A percentile compares a stretch with the other conserved stretches of the same genome.
These are phyloP conservation scores for Crithidia mellificae DNA, from an alignment of 208 protist genomes.

Conservation along the genomic window DNA sequence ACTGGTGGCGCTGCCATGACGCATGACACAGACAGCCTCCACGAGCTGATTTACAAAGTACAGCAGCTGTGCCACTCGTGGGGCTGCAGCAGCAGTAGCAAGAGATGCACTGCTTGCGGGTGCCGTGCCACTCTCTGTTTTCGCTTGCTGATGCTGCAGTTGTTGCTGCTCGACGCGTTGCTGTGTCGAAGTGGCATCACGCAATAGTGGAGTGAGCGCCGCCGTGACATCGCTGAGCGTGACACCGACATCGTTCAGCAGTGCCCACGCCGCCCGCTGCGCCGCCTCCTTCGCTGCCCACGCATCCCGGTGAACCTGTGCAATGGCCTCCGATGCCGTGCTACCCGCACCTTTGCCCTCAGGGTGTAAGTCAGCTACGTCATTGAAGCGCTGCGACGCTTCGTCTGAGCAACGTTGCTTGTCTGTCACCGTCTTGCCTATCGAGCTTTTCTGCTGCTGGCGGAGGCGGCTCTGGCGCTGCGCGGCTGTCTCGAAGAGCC, in stretches of 20 bases:
- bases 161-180: conserved; percentile 2
- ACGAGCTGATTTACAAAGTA: conserved; percentile 26
- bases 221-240: conserved; percentile 12
- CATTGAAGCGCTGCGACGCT: no score
- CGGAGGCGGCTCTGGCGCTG: conserved; percentile 18
- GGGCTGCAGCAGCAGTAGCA: no score
- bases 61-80: conserved; percentile 12
- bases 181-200: background rate
- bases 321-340: no score
- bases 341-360: no score
- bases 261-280: conserved; percentile 11
- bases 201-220: conserved; percentile 8
- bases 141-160: background rate
- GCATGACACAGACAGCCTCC: conserved; percentile 9
- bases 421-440: background rate
- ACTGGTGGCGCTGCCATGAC: background rate
- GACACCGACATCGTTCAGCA: conserved; percentile 16
- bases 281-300: conserved; percentile 16
- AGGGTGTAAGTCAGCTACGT: no score
- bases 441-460: background rate
- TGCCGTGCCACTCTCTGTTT: background rate
- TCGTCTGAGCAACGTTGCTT: background rate
- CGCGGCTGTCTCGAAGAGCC: conserved; percentile 24
- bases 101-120: background rate
- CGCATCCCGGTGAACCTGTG: background rate